Conservation (phyloP, 2,329 filamentous ascomycete species). For the Xylariaceae sp. region DNA sequence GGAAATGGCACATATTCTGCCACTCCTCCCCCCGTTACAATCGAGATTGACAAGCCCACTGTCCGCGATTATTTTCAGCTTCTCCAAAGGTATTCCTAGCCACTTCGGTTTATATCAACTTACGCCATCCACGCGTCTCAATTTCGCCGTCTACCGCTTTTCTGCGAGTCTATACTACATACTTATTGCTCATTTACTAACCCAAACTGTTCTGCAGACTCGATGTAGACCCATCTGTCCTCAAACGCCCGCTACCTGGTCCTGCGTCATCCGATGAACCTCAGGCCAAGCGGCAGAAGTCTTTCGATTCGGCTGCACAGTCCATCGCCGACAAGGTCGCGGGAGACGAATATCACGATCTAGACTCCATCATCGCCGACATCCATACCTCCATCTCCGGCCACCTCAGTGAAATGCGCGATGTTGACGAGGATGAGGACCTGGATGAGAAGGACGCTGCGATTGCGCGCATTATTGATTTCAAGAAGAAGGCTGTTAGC, state of each 20-base stretch:
- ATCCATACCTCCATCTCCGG: slow-evolving; percentile 44
- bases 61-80: slow-evolving; percentile 26
- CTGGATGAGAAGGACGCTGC: slow-evolving; percentile 28
- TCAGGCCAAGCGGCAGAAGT: slow-evolving; percentile 57
- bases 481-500: slow-evolving; percentile 59
- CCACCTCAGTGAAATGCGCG: slow-evolving; percentile 41
- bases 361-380: slow-evolving; percentile 63
- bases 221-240: slow-evolving; percentile 50
- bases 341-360: slow-evolving; percentile 48
- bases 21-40: slow-evolving; percentile 8
- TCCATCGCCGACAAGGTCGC: slow-evolving; percentile 53
- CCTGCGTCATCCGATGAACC: slow-evolving; percentile 44
- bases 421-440: slow-evolving; percentile 16
- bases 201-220: slow-evolving; percentile 34
- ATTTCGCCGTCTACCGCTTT: too few species aligned
- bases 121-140: too few species aligned
- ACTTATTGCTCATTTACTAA: too few species aligned
- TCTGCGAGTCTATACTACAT: too few species aligned
- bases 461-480: slow-evolving; percentile 45
- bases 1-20: slow-evolving; percentile 6
- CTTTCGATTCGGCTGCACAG: slow-evolving; percentile 37
- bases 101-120: not conserved
- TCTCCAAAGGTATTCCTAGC: slow-evolving; percentile 24
- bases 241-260: slow-evolving; percentile 49
- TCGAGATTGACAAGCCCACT: slow-evolving; percentile 17